These are phyloP conservation scores for Aspergillus sp. DNA, from an alignment of 2,329 filamentous ascomycete species.

Conservation along the genomic window DNA sequence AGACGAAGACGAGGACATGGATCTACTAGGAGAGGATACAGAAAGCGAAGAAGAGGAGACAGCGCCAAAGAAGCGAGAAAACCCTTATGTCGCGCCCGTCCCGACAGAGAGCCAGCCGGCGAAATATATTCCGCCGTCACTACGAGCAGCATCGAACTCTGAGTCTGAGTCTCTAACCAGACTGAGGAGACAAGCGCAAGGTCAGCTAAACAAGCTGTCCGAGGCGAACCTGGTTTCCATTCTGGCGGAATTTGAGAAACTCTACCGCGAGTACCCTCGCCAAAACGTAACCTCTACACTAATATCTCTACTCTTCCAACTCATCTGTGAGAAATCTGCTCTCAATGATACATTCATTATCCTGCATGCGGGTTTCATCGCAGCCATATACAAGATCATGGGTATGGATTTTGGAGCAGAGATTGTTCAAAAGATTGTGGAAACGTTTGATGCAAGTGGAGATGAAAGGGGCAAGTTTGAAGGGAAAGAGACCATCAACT, in stretches of 20 bases:
- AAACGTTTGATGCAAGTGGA: conserved; percentile 70
- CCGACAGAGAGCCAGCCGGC: conserved; percentile 50
- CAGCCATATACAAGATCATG: conserved; percentile 81
- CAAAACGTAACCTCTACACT: conserved; percentile 82
- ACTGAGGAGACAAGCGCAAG: conserved; percentile 78
- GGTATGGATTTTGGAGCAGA: conserved; percentile 89
- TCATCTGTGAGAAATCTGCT: conserved; percentile 74
- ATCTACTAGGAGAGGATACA: conserved; percentile 28
- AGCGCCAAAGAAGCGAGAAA: conserved; percentile 63
- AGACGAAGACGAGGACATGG: conserved; percentile 15
- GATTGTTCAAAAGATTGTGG: conserved; percentile 74
- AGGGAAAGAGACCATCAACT: conserved; percentile 68
- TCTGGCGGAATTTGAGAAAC: conserved; percentile 73
- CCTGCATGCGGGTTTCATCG: conserved; percentile 83
- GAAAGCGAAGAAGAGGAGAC: conserved; percentile 43
- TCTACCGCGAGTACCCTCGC: conserved; percentile 83
- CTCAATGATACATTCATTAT: conserved; percentile 89
- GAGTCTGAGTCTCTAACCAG: conserved; percentile 67
- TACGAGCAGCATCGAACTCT: conserved; percentile 63
- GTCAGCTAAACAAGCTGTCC: conserved; percentile 87
- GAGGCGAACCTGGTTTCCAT: conserved; percentile 88
- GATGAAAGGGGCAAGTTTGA: conserved; percentile 40
- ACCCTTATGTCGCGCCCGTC: conserved; percentile 81
- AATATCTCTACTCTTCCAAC: conserved; percentile 73
- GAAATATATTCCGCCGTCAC: conserved; percentile 85